These are phyloP conservation scores for Umbelopsis isabellina DNA, from an alignment of 192 early-diverging fungal genomes.

Conservation along the genomic window DNA sequence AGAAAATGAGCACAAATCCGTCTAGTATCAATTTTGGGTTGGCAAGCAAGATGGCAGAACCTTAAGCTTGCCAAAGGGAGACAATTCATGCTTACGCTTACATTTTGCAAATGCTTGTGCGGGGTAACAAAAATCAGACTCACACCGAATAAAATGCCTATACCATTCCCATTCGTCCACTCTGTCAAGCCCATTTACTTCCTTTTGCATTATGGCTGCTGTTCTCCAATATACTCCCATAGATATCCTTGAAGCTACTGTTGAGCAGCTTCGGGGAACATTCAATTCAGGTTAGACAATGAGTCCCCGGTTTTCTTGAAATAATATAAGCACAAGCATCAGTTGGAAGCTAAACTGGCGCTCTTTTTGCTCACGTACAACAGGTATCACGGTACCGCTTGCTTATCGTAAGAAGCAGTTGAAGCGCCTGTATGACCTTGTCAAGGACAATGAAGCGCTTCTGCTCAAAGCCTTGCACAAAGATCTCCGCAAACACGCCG, in stretches of 20 bases:
- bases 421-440: slow-evolving; percentile 56
- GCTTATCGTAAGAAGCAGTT: slow-evolving; percentile 65
- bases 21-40: too few relatives aligned
- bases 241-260: slow-evolving; percentile 45
- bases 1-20: too few relatives aligned
- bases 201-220: slow-evolving; percentile 8
- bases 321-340: slow-evolving; percentile 3
- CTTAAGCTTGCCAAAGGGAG: not conserved
- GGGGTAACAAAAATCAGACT: not conserved
- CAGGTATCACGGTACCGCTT: slow-evolving; percentile 49
- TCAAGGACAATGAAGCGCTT: slow-evolving; percentile 61
- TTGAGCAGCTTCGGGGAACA: slow-evolving; percentile 41
- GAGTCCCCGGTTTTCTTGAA: slow-evolving; percentile 14
- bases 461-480: slow-evolving; percentile 56
- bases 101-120: slow-evolving; percentile 2
- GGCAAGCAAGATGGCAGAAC: too few relatives aligned
- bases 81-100: slow-evolving; percentile 1
- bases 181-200: not conserved
- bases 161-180: not conserved
- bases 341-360: not conserved
- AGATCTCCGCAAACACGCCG: slow-evolving; percentile 61
- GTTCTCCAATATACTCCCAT: slow-evolving; percentile 46
- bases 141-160: not conserved
- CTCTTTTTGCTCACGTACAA: not conserved
- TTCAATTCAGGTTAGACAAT: slow-evolving; percentile 45